Evolutionary conservation across 2,329 filamentous ascomycete species (phyloP).

Genomic region (Chrysosporium keratinophilum): DNA sequence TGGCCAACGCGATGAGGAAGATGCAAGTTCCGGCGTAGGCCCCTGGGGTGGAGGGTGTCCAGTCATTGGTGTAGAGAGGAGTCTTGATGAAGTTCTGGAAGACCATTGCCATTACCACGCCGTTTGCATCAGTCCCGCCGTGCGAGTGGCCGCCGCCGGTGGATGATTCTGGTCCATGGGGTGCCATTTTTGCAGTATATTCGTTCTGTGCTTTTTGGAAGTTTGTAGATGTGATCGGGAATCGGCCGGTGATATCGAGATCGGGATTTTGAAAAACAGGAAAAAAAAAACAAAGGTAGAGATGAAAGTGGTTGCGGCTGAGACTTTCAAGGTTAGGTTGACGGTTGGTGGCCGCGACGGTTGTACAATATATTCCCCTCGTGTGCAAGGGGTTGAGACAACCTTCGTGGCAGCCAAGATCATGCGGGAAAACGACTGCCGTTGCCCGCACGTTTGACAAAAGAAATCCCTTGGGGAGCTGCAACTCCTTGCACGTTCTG

Average conservation of each 20-base stretch:
- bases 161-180: background rate
- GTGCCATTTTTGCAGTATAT: background rate
- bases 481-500: background rate
- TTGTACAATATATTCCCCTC: background rate
- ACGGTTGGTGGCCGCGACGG: background rate
- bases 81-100: slow-evolving; percentile 46
- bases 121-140: background rate
- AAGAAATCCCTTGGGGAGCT: background rate
- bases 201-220: background rate
- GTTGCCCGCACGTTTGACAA: background rate
- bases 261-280: background rate
- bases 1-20: slow-evolving; percentile 69
- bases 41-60: slow-evolving; percentile 61
- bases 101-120: slow-evolving; percentile 28
- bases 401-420: slow-evolving; percentile 8
- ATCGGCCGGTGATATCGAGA: background rate
- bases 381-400: slow-evolving; percentile 1
- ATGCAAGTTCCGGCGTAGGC: slow-evolving; percentile 83
- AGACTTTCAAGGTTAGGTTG: background rate
- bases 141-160: slow-evolving; percentile 1
- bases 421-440: background rate
- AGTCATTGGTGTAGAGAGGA: slow-evolving; percentile 56
- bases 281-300: background rate
- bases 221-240: background rate
- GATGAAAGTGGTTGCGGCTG: background rate